A percentile compares a stretch with the other conserved stretches of the same genome.
These are phyloP conservation scores for Trifolium dubium DNA, from an alignment of 306 rosid species.

Conservation along the genomic window DNA sequence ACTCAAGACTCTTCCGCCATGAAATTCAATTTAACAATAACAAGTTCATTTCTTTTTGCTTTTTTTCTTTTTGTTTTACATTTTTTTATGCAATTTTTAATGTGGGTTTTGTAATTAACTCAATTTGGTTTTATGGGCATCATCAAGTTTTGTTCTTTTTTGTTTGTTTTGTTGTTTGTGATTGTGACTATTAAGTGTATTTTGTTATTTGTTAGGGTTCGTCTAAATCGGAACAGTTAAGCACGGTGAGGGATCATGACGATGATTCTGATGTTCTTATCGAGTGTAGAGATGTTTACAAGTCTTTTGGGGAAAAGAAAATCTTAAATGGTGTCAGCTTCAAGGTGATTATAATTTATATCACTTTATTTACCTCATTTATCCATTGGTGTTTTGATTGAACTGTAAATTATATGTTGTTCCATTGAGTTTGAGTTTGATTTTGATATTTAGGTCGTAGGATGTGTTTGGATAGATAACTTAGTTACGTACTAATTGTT, in stretches of 20 bases:
- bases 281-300: constrained; percentile 87
- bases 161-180: constrained; percentile 4
- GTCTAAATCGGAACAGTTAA: constrained; percentile 61
- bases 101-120: not conserved
- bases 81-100: not conserved
- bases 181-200: constrained; percentile 46
- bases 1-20: constrained; percentile 62
- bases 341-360: constrained; percentile 79
- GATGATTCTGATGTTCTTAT: constrained; percentile 87
- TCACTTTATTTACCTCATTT: not conserved
- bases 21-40: constrained; percentile 57
- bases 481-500: not conserved
- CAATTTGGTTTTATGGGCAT: constrained; percentile 12
- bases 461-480: not conserved
- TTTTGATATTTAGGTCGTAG: not conserved
- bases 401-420: not conserved
- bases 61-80: not conserved
- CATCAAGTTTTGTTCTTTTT: not conserved
- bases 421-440: constrained; percentile 1
- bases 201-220: constrained; percentile 69
- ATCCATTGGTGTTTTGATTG: not conserved
- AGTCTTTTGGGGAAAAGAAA: constrained; percentile 94
- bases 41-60: constrained; percentile 1
- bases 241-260: constrained; percentile 52
- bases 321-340: constrained; percentile 96